These are phyloP conservation scores for Clohesyomyces aquaticus DNA, from an alignment of 495 filamentous ascomycete species.

Conservation along the genomic window DNA sequence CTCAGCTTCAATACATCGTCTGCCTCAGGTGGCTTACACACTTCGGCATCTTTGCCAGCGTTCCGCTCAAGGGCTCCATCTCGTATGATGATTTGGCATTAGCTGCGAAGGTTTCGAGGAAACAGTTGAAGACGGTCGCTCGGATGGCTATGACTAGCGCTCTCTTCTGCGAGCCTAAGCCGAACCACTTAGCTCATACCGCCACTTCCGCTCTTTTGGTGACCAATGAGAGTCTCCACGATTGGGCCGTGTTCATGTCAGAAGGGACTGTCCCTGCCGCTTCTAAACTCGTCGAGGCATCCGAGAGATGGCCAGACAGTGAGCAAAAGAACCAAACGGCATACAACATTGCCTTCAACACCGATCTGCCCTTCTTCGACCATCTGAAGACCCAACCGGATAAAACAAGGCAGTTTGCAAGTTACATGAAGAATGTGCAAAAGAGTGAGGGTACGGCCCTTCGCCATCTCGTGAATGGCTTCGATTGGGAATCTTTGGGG, in stretches of 20 bases:
- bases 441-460: conserved; percentile 11
- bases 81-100: conserved; percentile 12
- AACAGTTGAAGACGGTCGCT: conserved; percentile 3
- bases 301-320: conserved; percentile 1
- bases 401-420: conserved; percentile 7
- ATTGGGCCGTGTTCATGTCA: conserved; percentile 6
- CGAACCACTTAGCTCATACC: conserved; percentile 2
- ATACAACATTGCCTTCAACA: conserved; percentile 18
- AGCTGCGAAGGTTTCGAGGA: background rate
- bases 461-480: conserved; percentile 1
- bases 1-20: conserved; percentile 20
- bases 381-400: conserved; percentile 2
- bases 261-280: conserved; percentile 4
- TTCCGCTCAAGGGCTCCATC: conserved; percentile 12
- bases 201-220: conserved; percentile 17
- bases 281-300: background rate
- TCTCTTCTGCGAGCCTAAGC: conserved; percentile 15
- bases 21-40: conserved; percentile 18
- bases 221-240: background rate
- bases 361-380: conserved; percentile 20
- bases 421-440: conserved; percentile 13
- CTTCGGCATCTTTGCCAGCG: conserved; percentile 13
- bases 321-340: conserved; percentile 5
- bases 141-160: conserved; percentile 18
- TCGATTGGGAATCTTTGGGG: conserved; percentile 4